Conservation (phyloP, 1,139 yeast species). For the Saccharomyces hybrid region DNA sequence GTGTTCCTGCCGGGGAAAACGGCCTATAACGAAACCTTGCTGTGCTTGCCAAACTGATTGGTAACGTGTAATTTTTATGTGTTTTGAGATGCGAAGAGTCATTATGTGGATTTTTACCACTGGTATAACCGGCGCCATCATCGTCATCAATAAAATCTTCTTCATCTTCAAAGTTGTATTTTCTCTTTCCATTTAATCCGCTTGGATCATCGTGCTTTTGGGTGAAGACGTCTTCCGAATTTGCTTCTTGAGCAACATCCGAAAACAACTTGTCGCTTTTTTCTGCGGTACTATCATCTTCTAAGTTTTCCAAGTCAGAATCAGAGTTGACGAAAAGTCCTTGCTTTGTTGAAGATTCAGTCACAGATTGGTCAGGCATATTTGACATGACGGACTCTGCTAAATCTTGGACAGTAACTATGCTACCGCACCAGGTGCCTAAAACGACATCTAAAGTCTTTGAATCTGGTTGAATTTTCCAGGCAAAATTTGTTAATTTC, state of each 20-base stretch:
- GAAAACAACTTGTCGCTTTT: background rate
- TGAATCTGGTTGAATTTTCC: constrained; percentile 25
- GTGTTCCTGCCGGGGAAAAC: constrained; percentile 72
- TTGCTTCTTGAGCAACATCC: constrained; percentile 27
- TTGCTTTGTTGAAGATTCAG: constrained; percentile 6
- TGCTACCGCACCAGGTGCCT: constrained; percentile 52
- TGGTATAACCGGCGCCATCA: constrained; percentile 45
- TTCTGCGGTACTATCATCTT: constrained; percentile 14
- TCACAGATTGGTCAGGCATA: background rate
- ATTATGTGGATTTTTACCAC: constrained; percentile 20
- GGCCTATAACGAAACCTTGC: constrained; percentile 31
- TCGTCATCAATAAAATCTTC: constrained; percentile 50
- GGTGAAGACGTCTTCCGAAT: constrained; percentile 25
- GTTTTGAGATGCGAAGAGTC: background rate
- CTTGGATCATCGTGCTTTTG: constrained; percentile 11
- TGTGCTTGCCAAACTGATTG: background rate
- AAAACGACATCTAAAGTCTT: constrained; percentile 29
- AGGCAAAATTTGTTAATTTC: constrained; percentile 29
- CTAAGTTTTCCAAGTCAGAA: constrained; percentile 25
- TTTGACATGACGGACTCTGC: constrained; percentile 20
- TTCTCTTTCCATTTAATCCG: constrained; percentile 25
- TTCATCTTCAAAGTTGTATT: constrained; percentile 30
- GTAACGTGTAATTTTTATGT: background rate
- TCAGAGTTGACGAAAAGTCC: constrained; percentile 23
- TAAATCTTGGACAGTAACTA: constrained; percentile 36